These are phyloP conservation scores for Centrapalus pauciflorus DNA, from an alignment of 129 eudicot species.

Conservation along the genomic window DNA sequence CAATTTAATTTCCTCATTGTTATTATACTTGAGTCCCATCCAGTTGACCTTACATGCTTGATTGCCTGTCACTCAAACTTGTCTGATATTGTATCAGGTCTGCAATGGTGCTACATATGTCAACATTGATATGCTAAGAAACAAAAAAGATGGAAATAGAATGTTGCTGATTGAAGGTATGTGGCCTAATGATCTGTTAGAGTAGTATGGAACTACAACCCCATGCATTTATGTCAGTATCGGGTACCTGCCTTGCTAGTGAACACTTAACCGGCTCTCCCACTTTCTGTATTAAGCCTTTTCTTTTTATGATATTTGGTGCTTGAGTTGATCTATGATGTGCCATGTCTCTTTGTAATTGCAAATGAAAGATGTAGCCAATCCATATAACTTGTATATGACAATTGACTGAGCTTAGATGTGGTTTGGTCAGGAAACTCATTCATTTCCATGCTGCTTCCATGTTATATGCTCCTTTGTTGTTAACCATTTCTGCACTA, in stretches of 20 bases:
- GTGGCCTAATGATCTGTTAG: not conserved
- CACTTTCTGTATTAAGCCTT: not conserved
- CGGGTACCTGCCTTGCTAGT: not conserved
- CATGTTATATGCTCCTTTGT: not conserved
- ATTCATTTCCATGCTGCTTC: not conserved
- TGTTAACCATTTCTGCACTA: conserved; percentile 8
- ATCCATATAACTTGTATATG: too few relatives aligned
- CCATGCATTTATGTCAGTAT: not conserved
- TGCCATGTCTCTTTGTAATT: not conserved
- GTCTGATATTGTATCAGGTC: conserved; percentile 37
- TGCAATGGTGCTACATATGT: conserved; percentile 84
- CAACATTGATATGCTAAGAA: conserved; percentile 71
- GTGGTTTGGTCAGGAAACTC: not conserved
- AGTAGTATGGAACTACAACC: not conserved
- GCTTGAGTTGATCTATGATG: not conserved
- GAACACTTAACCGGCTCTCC: not conserved
- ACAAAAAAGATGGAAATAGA: conserved; percentile 77
- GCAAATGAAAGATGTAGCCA: not conserved
- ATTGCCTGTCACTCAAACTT: not conserved
- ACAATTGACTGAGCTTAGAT: too few relatives aligned
- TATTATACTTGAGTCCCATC: not conserved
- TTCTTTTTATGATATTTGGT: not conserved
- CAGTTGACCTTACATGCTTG: not conserved
- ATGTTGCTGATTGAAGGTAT: conserved; percentile 93
- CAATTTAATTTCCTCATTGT: not conserved